These are phyloP conservation scores for Bipolaris oryzae DNA, from an alignment of 2,329 filamentous ascomycete genomes.

Conservation along the genomic window DNA sequence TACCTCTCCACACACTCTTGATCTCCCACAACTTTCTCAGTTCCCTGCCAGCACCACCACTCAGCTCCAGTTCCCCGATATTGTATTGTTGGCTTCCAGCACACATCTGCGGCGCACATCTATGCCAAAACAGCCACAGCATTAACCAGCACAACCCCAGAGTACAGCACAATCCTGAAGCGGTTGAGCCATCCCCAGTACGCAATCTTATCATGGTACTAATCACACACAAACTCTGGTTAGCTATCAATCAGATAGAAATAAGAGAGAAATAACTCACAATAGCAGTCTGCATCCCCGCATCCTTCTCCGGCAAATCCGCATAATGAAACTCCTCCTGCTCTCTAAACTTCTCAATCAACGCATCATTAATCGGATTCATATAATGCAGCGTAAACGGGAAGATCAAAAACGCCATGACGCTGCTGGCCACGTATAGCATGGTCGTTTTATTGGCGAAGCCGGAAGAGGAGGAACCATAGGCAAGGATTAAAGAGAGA, in stretches of 20 bases:
- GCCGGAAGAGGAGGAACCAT: background rate
- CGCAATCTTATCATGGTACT: conserved; percentile 6
- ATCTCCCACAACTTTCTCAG: too few species aligned
- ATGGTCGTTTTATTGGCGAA: background rate
- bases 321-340: conserved; percentile 6
- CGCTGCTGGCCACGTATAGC: background rate
- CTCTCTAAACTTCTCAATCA: background rate
- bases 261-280: background rate
- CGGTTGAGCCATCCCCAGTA: conserved; percentile 7
- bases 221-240: background rate
- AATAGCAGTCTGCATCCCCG: conserved; percentile 6
- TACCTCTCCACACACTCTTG: too few species aligned
- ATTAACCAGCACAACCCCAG: background rate
- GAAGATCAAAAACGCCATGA: conserved; percentile 3
- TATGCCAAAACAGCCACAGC: conserved; percentile 3
- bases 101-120: background rate
- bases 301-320: conserved; percentile 3
- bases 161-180: conserved; percentile 1
- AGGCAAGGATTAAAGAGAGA: background rate
- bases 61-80: too few species aligned
- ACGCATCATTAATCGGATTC: background rate
- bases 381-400: conserved; percentile 6
- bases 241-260: background rate
- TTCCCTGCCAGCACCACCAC: too few species aligned
- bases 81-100: too few species aligned